phyloP scores from a whole-genome alignment of 192 early-diverging fungal species.

The Coemansia nantahalensis region DNA sequence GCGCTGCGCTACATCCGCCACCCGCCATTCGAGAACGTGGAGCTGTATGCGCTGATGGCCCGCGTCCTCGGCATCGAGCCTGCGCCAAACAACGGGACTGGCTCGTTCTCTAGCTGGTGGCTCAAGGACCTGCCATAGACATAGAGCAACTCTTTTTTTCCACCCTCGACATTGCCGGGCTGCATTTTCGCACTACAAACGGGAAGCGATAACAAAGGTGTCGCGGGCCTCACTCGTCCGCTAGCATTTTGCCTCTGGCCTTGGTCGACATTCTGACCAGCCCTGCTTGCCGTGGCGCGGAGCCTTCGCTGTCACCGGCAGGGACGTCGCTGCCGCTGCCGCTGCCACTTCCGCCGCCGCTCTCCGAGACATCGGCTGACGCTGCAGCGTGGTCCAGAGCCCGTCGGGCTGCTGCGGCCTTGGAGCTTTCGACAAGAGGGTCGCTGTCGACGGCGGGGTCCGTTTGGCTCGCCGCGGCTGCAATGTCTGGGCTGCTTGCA shows the following conservation, averaged over 20 bases:
- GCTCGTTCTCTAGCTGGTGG: slow-evolving; percentile 35
- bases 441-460: too few species aligned
- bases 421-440: slow-evolving; percentile 7
- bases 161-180: background rate
- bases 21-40: slow-evolving; percentile 66
- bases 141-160: background rate
- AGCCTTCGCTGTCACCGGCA: background rate
- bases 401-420: background rate
- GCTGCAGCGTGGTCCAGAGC: too few species aligned
- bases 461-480: too few species aligned
- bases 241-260: slow-evolving; percentile 32
- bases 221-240: background rate
- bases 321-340: background rate
- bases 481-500: too few species aligned
- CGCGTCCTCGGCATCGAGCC: slow-evolving; percentile 34
- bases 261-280: slow-evolving; percentile 19
- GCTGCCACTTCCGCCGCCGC: too few species aligned
- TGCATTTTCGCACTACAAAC: too few species aligned
- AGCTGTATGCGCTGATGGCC: slow-evolving; percentile 68
- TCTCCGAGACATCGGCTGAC: too few species aligned
- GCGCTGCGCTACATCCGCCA: slow-evolving; percentile 29
- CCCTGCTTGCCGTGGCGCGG: background rate
- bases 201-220: too few species aligned
- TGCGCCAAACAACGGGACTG: slow-evolving; percentile 74
- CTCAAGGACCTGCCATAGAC: slow-evolving; percentile 1